Evolutionary conservation across 495 filamentous ascomycete species (phyloP).

Genomic region (Glonium stellatum): DNA sequence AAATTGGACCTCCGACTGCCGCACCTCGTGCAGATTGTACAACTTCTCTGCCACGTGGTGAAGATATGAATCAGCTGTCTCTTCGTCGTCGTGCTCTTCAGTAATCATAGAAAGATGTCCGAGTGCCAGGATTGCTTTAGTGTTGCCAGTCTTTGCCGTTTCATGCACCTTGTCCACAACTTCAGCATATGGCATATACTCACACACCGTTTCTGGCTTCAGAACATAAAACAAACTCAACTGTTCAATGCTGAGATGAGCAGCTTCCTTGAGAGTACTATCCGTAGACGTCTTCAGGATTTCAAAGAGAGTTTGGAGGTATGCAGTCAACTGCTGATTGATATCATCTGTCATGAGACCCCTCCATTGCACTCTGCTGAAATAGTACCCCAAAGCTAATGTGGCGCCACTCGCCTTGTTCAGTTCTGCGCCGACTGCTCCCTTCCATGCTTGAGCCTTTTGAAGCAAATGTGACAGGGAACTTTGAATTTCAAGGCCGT

Average conservation of each 20-base stretch:
- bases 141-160: constrained; percentile 71
- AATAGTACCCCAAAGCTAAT: constrained; percentile 50
- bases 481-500: constrained; percentile 33
- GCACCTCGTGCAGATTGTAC: constrained; percentile 70
- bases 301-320: constrained; percentile 40
- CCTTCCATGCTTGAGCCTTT: constrained; percentile 45
- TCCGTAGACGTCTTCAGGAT: constrained; percentile 49
- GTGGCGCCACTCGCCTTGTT: constrained; percentile 57
- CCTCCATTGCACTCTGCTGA: constrained; percentile 51
- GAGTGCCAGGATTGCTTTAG: constrained; percentile 68
- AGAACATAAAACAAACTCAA: constrained; percentile 62
- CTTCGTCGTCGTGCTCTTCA: constrained; percentile 34
- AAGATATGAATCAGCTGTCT: constrained; percentile 31
- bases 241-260: constrained; percentile 63
- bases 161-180: constrained; percentile 53
- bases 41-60: constrained; percentile 52
- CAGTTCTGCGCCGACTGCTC: constrained; percentile 53
- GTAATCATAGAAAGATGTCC: constrained; percentile 59
- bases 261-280: constrained; percentile 50
- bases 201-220: constrained; percentile 36
- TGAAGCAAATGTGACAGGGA: constrained; percentile 40
- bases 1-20: constrained; percentile 80
- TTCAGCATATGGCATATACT: constrained; percentile 35
- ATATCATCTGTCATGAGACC: constrained; percentile 25
- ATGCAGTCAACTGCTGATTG: constrained; percentile 35